phyloP scores from a whole-genome alignment of 78 protist genomes.

The Andalucia godoyi region DNA sequence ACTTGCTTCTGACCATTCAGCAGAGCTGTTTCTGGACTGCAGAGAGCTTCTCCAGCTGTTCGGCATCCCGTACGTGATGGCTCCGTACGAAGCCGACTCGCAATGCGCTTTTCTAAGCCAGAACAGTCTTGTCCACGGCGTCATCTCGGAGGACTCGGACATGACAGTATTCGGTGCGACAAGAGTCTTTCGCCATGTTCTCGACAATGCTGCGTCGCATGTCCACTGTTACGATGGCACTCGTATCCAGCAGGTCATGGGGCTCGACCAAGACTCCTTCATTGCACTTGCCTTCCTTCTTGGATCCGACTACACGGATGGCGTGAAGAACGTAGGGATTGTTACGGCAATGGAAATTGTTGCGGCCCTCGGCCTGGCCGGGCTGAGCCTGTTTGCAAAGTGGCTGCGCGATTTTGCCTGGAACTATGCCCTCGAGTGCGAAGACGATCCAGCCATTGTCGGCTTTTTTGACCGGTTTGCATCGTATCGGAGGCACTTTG shows the following conservation, averaged over 20 bases:
- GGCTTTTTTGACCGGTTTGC: background rate
- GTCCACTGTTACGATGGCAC: no score
- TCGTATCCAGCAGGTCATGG: background rate
- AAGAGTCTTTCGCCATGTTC: slow-evolving; percentile 3
- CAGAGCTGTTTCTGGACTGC: no score
- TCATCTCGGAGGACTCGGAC: slow-evolving; percentile 48
- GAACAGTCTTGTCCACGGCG: slow-evolving; percentile 14
- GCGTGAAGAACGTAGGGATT: slow-evolving; percentile 34
- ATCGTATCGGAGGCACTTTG: background rate
- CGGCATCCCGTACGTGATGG: slow-evolving; percentile 39
- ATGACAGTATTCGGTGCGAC: slow-evolving; percentile 33
- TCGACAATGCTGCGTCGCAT: no score
- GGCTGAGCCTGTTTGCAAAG: background rate
- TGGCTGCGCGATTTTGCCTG: background rate
- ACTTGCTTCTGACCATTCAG: no score
- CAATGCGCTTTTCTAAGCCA: slow-evolving; percentile 19
- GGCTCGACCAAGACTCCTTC: background rate
- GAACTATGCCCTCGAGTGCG: no score
- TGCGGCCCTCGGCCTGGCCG: no score
- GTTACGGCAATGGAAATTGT: slow-evolving; percentile 28
- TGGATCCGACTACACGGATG: slow-evolving; percentile 53
- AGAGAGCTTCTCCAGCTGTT: slow-evolving; percentile 19
- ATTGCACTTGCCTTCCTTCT: slow-evolving; percentile 24
- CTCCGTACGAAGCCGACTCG: slow-evolving; percentile 45
- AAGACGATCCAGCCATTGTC: background rate